Base-by-base conservation (phyloP, 805 yeast species). In the Candida montana region DNA sequence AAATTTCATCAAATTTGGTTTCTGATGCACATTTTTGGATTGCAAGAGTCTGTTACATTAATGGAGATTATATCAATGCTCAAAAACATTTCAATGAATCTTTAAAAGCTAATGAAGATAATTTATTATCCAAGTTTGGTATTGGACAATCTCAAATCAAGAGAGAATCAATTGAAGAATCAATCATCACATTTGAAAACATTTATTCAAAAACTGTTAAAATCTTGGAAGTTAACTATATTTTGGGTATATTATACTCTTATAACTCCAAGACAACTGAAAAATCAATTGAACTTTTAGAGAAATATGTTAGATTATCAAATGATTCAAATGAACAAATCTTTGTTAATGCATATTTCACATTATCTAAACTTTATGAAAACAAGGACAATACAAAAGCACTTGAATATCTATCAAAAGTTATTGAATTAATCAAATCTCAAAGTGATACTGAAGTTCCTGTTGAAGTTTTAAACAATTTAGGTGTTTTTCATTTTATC, bases 21-120 rank as follows among this genome's bases (percentile, higher is more conserved):
- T 74, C 84, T 26, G 90, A 83, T 48, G 79, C 87, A 2, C 62
- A 74, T 37, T 85, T 85, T 53, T 93, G 97, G 98, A 69, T 81
- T 42, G 99, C 88, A 4, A 75, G 98, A 59, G 81, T 84, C 15
- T 69, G 76, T 37, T 90, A 81, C 51, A 70, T 69, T 7, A 59
- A 72, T 21, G 64, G 67, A 1, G 86, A 89, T 52, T 77, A 69
- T 54, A 74, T 77, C n/a, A 74, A 74, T 45, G 82, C 98, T 0
- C 85, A 86, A 52, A 74, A 72, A 41, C 67, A 71, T 52, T 91
- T 86, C 60, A 81, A 81, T 47, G 86, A 79, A 44, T 78, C 97
- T 6, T 72, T 78, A 31, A 79, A 77, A 47, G 64, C 73, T 29
- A 79, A 83, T 55, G 85, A 80, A 30, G 69, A 65, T 37, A 85